Evolutionary conservation across 2,329 filamentous ascomycete species (phyloP), one percentile per base, ranked within the genome.

Genomic region (Byssoonygena ceratinophila): DNA sequence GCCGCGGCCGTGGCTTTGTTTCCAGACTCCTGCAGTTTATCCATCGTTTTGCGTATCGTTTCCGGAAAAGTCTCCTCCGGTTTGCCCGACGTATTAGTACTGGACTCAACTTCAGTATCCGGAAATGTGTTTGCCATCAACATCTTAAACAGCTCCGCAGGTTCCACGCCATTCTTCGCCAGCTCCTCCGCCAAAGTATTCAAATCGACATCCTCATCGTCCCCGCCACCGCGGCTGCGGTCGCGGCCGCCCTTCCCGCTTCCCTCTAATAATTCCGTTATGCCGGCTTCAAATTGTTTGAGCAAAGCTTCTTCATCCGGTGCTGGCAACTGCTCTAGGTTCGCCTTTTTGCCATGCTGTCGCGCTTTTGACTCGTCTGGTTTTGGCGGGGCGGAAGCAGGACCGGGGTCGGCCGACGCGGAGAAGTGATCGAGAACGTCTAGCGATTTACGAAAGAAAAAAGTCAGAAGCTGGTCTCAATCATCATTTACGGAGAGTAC

Each of bases 401-500:
- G 45, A 54, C 59, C 31, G 43, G 52, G 46, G 36, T 63, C 65
- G 74, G 76, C 60, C 69, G 64, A 59, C 79, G 84, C 71, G 39
- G 84, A 83, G 71, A 98, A 98, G 58, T 96, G 86, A 65, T 96
- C 88, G 23, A 98, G 82, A 69, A 97, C 85, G 61, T 97, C 91
- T 91, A 59, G 40, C 14, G n/a, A 12, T 11, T 22, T 8, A 11
- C 12, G 14, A 14, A 31, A 29, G 16, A 44, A 29, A 44, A 4
- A 44, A 12, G 16, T 25, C 27, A 20, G 3, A n/a, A n/a, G n/a
- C n/a, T n/a, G n/a, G n/a, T n/a, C n/a, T n/a, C n/a, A n/a, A n/a
- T n/a, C n/a, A n/a, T n/a, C n/a, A n/a, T n/a, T n/a, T n/a, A n/a
- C n/a, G n/a, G n/a, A n/a, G n/a, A n/a, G n/a, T n/a, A n/a, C n/a